Evolutionary conservation across 2,329 filamentous ascomycete species (phyloP).

Genomic region (Lizonia empirigonia): DNA sequence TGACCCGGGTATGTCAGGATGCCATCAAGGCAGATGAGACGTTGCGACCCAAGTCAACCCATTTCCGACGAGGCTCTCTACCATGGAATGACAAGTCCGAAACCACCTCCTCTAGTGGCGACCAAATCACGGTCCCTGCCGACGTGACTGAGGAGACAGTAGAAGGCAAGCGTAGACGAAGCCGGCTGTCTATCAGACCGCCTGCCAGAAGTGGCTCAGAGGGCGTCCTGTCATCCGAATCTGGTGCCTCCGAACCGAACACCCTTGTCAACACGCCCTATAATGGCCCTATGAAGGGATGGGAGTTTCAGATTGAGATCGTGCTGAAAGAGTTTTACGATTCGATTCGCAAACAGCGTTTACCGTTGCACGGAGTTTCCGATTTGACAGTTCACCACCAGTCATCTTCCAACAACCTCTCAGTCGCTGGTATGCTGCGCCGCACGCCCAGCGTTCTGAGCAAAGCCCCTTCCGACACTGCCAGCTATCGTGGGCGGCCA

Average conservation of each 20-base stretch:
- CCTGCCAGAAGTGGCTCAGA: conserved; percentile 46
- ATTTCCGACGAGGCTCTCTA: conserved; percentile 42
- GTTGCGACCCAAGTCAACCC: conserved; percentile 42
- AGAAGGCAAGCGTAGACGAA: conserved; percentile 46
- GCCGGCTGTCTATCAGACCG: conserved; percentile 52
- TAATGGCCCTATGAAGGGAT: conserved; percentile 74
- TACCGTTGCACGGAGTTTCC: conserved; percentile 79
- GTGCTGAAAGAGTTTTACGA: conserved; percentile 90
- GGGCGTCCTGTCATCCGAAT: conserved; percentile 43
- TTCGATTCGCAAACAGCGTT: conserved; percentile 83
- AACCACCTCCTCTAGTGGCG: conserved; percentile 40
- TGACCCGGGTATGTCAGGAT: conserved; percentile 76
- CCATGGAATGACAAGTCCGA: conserved; percentile 47
- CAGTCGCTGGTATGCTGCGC: conserved; percentile 74
- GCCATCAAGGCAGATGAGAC: conserved; percentile 56
- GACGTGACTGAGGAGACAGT: conserved; percentile 41
- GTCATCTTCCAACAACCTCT: conserved; percentile 63
- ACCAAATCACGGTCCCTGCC: conserved; percentile 33
- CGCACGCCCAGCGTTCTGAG: conserved; percentile 89
- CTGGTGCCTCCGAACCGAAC: conserved; percentile 62
- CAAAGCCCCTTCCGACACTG: conserved; percentile 86
- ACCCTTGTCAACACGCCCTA: conserved; percentile 80
- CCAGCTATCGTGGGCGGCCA: conserved; percentile 73
- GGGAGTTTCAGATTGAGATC: conserved; percentile 88
- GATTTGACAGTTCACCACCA: conserved; percentile 56